Evolutionary conservation across 2,329 filamentous ascomycete species (phyloP), one percentile per base, ranked within the genome.

Genomic region (Aureobasidium namibiae): DNA sequence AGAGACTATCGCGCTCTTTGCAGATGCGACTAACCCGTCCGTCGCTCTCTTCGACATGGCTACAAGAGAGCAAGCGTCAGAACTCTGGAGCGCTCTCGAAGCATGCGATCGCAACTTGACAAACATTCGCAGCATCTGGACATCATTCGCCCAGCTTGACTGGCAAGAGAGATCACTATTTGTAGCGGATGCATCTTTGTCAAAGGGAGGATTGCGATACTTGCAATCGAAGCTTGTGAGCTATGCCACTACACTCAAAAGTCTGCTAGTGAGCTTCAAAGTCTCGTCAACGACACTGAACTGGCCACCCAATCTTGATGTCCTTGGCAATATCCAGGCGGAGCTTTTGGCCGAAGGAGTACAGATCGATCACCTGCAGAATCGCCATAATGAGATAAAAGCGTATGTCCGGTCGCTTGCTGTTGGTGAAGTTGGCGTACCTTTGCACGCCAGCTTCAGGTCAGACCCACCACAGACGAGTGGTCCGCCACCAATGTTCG

Each of bases 311-410:
- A 46, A 21, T 29, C 34, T 56, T 4, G 53, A 56, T 39, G 39
- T 56, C 7, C 53, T 56, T 6, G 33, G 53, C 8, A 33, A n/a
- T 2, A 46, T 56, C 1, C 53, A 56, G 41, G 18, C 41, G 9
- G 53, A 56, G 42, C 53, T 56, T 21, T 5, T 56, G 31, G 53
- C 53, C 1, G 53, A 56, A 21, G 53, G 53, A 5, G 42, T 56
- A 16, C 41, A 56, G 24, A 14, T 46, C 4, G 53, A 56, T 16
- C 39, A 56, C 16, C 26, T 56, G 18, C 53, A 56, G 14, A 11
- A 24, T 5, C 23, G 42, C 7, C 31, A 46, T 11, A 41, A 56
- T 18, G 53, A 56, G 31, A 56, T 56, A 16, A 56, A 46, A 31
- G 53, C 38, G 14, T 56, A 46, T 29, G 29, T 56, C 1, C 53